Conservation (phyloP, 2,329 filamentous ascomycete genomes). For the Verruconis gallopava region DNA sequence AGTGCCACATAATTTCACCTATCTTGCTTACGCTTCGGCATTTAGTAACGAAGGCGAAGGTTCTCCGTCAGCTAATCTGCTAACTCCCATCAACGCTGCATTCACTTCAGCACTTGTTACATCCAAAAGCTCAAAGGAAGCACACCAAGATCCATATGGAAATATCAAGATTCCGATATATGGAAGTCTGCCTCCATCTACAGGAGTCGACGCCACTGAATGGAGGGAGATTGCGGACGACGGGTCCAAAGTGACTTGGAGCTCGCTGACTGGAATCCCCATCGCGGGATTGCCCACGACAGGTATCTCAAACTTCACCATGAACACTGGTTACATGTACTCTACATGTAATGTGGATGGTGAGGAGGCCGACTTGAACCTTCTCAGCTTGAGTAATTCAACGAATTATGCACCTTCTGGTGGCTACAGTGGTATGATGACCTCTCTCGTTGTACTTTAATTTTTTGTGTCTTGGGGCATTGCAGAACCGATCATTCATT, state of each 20-base stretch:
- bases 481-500: too few relatives aligned
- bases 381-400: too few relatives aligned
- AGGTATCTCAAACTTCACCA: constrained; percentile 1
- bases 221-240: constrained; percentile 16
- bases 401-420: too few relatives aligned
- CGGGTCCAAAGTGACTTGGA: constrained; percentile 15
- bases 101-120: constrained; percentile 16
- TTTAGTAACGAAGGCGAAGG: constrained; percentile 14
- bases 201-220: constrained; percentile 11
- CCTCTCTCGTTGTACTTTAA: too few relatives aligned
- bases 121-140: constrained; percentile 15
- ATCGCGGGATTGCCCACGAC: background rate
- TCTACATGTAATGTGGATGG: too few relatives aligned
- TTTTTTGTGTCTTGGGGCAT: too few relatives aligned
- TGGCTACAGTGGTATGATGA: too few relatives aligned
- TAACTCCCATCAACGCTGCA: constrained; percentile 17
- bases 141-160: constrained; percentile 20
- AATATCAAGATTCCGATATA: constrained; percentile 24
- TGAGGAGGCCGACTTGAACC: too few relatives aligned
- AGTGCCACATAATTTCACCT: constrained; percentile 14
- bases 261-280: constrained; percentile 15
- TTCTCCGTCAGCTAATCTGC: constrained; percentile 14
- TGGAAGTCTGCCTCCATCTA: constrained; percentile 10
- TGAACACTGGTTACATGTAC: background rate
- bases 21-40: constrained; percentile 16